phyloP scores from a whole-genome alignment of 768 basidiomycete genomes.

The Wakefieldia striispora region DNA sequence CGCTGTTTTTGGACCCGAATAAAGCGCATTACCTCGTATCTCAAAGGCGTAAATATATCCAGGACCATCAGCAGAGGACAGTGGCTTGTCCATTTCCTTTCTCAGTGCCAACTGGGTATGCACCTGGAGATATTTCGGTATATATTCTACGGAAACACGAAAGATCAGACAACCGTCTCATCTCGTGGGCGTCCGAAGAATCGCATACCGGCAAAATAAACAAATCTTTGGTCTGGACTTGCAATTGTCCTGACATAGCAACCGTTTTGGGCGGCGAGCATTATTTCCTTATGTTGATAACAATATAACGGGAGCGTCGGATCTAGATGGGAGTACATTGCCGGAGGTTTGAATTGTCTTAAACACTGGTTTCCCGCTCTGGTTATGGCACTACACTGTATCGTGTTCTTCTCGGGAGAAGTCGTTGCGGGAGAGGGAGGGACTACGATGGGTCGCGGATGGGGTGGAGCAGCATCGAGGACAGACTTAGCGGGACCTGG shows the following conservation, averaged over 20 bases:
- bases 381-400: conserved; percentile 67
- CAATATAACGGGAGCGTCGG: conserved; percentile 48
- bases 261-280: conserved; percentile 47
- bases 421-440: conserved; percentile 18
- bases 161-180: conserved; percentile 6
- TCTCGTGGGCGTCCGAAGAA: neutral
- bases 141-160: conserved; percentile 51
- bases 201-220: conserved; percentile 57
- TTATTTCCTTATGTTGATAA: conserved; percentile 57
- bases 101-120: conserved; percentile 60
- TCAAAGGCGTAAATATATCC: conserved; percentile 86
- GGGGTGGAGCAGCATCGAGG: conserved; percentile 11
- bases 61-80: conserved; percentile 54
- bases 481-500: conserved; percentile 9
- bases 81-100: conserved; percentile 52
- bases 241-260: conserved; percentile 52
- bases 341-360: conserved; percentile 51
- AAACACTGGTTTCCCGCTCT: conserved; percentile 61
- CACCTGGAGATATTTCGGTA: conserved; percentile 59
- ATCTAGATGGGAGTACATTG: conserved; percentile 22
- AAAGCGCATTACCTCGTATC: conserved; percentile 54
- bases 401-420: conserved; percentile 13
- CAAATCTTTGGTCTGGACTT: conserved; percentile 39
- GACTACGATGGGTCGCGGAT: conserved; percentile 20
- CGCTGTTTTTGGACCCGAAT: neutral